Base-by-base conservation (phyloP, 371 early-diverging fungal species). In the Circinella umbellata region DNA sequence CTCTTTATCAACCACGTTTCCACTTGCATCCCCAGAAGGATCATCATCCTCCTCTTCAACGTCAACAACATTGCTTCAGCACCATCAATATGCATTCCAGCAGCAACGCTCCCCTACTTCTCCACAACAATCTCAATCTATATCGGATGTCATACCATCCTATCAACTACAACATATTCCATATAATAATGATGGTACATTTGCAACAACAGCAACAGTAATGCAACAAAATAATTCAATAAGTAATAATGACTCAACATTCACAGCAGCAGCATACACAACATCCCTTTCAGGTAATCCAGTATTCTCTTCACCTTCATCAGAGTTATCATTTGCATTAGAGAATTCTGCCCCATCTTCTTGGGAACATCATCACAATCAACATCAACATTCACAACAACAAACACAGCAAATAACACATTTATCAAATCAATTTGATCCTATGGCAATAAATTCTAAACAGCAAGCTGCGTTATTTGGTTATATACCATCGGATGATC, bases 31-130 rank as follows among this genome's bases (percentile, higher is more conserved):
- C 11, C 57, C 57, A 7, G 57, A 34, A 18, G 57, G 27, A 7
- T 57, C 57, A 13, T 53, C 53, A 20, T 57, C 57, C 20, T 57
- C 57, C 27, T 57, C 57, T 11, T 57, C 57, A 14, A 10, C 18
- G 0, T 57, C 57, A 9, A 17, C 57, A 57, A 15, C 51, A 15
- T 51, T 57, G 27, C 35, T 57, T 18, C 57, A 27, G 27, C 27
- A 42, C 42, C 42, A 57, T 57, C 57, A 57, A 34, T 57, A 57
- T 57, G 57, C 57, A 27, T 34, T 57, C 35, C 51, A 51, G 51
- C 51, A 51, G 51, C 51, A 51, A 5, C 51, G 57, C 0, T 57
- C 57, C 7, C 57, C 57, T n/a, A 57, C n/a, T n/a, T 57, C 57
- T 10, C 57, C 57, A 9, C 57, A 51, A 4, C 57, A 20, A 0